Evolutionary conservation across 1,284 basidiomycete species (phyloP).

Genomic region (Sanghuangporus sanghuang): DNA sequence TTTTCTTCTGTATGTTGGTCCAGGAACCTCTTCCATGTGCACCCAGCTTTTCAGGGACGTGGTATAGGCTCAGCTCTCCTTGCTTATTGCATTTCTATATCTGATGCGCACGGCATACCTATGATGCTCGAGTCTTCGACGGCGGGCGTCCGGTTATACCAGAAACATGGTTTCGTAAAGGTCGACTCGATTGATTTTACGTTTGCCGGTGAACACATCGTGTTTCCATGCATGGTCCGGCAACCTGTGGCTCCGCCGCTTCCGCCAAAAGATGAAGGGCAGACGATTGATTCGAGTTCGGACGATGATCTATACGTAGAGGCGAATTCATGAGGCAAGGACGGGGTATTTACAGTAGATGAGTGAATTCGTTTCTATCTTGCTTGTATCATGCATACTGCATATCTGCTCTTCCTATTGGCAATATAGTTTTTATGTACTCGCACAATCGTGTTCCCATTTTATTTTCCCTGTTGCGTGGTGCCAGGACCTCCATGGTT

Average conservation of each 20-base stretch:
- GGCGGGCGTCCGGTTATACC: background rate
- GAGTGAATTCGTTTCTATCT: background rate
- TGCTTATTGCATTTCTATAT: background rate
- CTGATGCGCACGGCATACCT: background rate
- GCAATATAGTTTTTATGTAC: too few relatives aligned
- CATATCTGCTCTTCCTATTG: too few relatives aligned
- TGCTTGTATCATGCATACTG: background rate
- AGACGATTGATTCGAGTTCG: background rate
- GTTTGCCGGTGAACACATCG: background rate
- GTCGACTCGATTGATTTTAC: background rate
- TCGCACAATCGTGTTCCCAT: too few relatives aligned
- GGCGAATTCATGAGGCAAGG: background rate
- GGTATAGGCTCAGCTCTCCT: conserved; percentile 11
- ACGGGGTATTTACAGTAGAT: background rate
- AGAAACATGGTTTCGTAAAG: background rate
- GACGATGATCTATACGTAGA: background rate
- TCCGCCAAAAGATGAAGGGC: background rate
- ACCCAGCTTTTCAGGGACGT: conserved; percentile 6
- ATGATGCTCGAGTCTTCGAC: conserved; percentile 3
- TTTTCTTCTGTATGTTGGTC: background rate
- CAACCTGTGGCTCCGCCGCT: background rate
- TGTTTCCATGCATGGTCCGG: background rate
- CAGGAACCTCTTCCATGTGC: background rate
- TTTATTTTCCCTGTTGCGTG: too few relatives aligned
- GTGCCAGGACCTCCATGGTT: too few relatives aligned